These are phyloP conservation scores for Kwoniella dendrophila DNA, from an alignment of 768 basidiomycete species.

Conservation along the genomic window DNA sequence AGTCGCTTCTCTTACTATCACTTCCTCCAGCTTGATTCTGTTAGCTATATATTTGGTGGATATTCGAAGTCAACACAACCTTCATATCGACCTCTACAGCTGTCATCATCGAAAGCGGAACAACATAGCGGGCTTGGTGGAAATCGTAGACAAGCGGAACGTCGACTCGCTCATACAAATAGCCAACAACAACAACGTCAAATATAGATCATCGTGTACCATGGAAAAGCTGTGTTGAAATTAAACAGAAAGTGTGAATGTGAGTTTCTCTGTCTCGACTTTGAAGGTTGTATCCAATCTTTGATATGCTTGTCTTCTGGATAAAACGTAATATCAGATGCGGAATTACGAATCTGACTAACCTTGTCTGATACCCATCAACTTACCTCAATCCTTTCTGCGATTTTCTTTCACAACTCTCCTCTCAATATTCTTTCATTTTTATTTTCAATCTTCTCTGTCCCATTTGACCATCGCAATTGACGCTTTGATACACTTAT, in stretches of 20 bases:
- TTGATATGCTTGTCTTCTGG: too few species aligned
- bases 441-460: too few species aligned
- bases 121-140: background rate
- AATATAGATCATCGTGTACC: too few species aligned
- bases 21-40: too few species aligned
- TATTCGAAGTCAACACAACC: too few species aligned
- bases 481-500: background rate
- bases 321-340: background rate
- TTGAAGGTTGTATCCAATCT: background rate
- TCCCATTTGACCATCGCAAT: background rate
- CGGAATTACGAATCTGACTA: conserved; percentile 14
- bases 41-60: too few species aligned
- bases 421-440: background rate
- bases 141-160: background rate
- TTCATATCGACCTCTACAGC: too few species aligned
- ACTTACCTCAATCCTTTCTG: background rate
- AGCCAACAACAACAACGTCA: too few species aligned
- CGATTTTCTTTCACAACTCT: background rate
- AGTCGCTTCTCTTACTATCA: background rate
- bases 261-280: background rate
- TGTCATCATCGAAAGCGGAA: too few species aligned
- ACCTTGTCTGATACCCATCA: background rate
- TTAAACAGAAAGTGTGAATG: background rate
- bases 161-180: too few species aligned
- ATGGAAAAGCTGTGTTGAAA: background rate